phyloP scores from a whole-genome alignment of 441 rosid genomes.

The Raphanus hybrid region DNA sequence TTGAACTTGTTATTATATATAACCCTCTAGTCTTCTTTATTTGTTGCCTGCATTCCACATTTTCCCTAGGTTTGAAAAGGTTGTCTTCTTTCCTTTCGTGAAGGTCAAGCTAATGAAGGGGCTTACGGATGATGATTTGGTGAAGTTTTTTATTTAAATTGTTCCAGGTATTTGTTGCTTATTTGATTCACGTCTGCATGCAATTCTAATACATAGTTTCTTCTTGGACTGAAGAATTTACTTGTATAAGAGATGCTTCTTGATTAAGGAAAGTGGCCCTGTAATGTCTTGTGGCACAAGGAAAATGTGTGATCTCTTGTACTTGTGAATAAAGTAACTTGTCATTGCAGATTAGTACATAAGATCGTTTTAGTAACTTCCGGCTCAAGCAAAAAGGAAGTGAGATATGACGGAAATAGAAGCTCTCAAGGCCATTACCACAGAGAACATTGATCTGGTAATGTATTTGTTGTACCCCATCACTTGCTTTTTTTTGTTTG shows the following conservation, averaged over 20 bases:
- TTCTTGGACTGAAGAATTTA: not conserved
- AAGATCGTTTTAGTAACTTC: conserved; percentile 27
- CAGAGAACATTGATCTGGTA: conserved; percentile 43
- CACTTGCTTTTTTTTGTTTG: not conserved
- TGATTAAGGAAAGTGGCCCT: not conserved
- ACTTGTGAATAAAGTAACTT: conserved; percentile 6
- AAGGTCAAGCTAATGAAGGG: conserved; percentile 35
- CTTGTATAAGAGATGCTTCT: not conserved
- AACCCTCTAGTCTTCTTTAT: conserved; percentile 30
- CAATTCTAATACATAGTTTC: not conserved
- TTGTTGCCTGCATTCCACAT: conserved; percentile 25
- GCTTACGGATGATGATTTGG: conserved; percentile 36
- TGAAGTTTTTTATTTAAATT: not conserved
- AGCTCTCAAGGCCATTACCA: conserved; percentile 38
- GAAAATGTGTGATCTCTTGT: not conserved
- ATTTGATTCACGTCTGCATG: not conserved
- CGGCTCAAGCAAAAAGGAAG: conserved; percentile 39
- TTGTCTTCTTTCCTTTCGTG: conserved; percentile 26
- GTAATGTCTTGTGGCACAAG: conserved; percentile 9
- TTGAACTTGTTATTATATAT: conserved; percentile 30
- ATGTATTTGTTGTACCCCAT: not conserved
- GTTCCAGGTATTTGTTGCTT: conserved; percentile 26
- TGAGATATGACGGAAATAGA: conserved; percentile 35
- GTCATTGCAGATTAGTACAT: conserved; percentile 23
- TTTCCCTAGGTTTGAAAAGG: conserved; percentile 19